Conservation (phyloP, 2,329 filamentous ascomycete genomes). For the Fusarium compactum region DNA sequence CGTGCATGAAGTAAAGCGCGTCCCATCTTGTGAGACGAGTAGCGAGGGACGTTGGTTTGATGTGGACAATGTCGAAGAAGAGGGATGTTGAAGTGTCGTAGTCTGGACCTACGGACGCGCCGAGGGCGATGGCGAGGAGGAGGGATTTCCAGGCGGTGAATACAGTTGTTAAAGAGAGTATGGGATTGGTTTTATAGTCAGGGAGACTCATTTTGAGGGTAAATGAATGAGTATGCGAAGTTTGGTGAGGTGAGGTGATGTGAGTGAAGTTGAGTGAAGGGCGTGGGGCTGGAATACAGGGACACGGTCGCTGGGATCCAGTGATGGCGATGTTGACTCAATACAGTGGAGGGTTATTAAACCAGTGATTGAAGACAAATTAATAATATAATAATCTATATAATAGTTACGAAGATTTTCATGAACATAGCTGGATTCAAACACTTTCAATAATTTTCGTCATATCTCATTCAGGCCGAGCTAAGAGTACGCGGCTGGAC, state of each 20-base stretch:
- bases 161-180: constrained; percentile 44
- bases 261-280: constrained; percentile 16
- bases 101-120: constrained; percentile 65
- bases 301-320: constrained; percentile 20
- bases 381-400: background rate
- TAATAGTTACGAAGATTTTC: background rate
- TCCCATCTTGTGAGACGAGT: constrained; percentile 81
- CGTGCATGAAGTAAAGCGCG: constrained; percentile 78
- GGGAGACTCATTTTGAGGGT: constrained; percentile 33
- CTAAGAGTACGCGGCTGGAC: background rate
- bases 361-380: background rate
- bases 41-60: constrained; percentile 56
- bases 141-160: constrained; percentile 76
- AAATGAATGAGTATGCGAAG: constrained; percentile 6
- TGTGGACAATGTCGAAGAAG: constrained; percentile 54
- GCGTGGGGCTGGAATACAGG: constrained; percentile 28
- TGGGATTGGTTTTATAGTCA: constrained; percentile 33
- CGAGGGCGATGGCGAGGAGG: constrained; percentile 70
- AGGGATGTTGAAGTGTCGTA: constrained; percentile 83
- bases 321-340: background rate
- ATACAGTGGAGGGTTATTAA: background rate
- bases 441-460: background rate
- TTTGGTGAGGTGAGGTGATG: constrained; percentile 6
- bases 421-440: accelerated
- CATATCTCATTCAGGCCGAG: background rate